Base-by-base conservation (phyloP, 176 grass and related monocot species). In the Lolium multiflorum region DNA sequence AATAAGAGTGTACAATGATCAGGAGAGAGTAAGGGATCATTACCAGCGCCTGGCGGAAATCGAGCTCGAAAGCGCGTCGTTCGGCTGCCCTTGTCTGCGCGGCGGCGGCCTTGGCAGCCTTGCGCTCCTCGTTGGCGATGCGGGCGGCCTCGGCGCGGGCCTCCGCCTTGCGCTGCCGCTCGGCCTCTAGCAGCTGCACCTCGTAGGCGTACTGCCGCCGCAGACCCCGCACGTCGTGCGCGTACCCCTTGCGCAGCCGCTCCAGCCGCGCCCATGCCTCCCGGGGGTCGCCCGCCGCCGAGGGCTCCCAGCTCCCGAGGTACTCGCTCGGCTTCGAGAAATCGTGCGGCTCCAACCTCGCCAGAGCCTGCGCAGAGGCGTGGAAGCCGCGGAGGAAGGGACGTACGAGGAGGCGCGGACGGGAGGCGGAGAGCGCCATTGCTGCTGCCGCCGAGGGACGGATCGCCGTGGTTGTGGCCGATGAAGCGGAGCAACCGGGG, bases 151-250 rank as follows among this genome's bases (percentile, higher is more conserved):
- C 93, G 38, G 83, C 83, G 28, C 86, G 85, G 0, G 81, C 90
- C 39, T 98, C 86, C 17, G 83, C 96, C 88, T 94, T 98, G 39
- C 88, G 88, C 88, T 93, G 87, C 77, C 89, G 87, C 88, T 95
- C 93, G 26, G 84, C 50, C 48, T 91, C 88, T 50, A 91, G 71
- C 11, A 98, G 46, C 89, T 95, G 86, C 88, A 91, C 65, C 86
- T 98, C 96, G 69, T 94, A 89, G 3, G 85, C 73, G 81, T 92
- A 98, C 89, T 95, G 83, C 44, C 51, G 70, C 50, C 91, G 88
- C 44, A 93, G 72, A 61, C 88, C 52, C 62, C 83, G 89, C 86
- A 98, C 89, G 65, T 92, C 85, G 71, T 79, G 85, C 58, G 60
- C 85, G 63, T 94, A 98, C 9, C 84, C 82, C 80, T 93, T 87